Conservation (phyloP, 768 basidiomycete genomes). For the Hericium erinaceus region DNA sequence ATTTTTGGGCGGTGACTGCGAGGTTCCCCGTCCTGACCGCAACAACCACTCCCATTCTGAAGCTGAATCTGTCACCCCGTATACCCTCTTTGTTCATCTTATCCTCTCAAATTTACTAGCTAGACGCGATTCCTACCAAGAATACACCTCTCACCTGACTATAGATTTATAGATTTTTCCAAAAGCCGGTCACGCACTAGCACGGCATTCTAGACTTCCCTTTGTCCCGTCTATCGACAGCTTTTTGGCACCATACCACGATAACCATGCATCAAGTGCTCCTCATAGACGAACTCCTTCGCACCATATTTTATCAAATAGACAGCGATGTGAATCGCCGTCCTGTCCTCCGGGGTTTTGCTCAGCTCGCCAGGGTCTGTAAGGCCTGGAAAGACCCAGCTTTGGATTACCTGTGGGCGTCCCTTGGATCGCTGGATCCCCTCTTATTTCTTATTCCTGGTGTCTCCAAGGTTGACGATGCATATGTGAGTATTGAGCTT, state of each 20-base stretch:
- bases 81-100: not conserved
- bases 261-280: conserved; percentile 13
- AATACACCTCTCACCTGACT: not conserved
- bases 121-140: not conserved
- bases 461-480: conserved; percentile 1
- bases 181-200: not conserved
- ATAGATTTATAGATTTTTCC: not conserved
- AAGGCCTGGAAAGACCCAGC: conserved; percentile 15
- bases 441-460: conserved; percentile 10
- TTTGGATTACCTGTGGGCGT: conserved; percentile 13
- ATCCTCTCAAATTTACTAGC: not conserved
- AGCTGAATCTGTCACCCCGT: not conserved
- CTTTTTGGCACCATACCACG: not conserved
- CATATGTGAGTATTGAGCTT: not conserved
- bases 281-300: conserved; percentile 14
- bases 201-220: not conserved
- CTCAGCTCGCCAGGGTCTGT: conserved; percentile 11
- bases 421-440: conserved; percentile 12
- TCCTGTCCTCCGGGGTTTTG: conserved; percentile 7
- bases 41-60: not conserved
- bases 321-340: conserved; percentile 3
- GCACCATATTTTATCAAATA: conserved; percentile 12
- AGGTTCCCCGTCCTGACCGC: not conserved
- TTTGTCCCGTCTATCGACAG: not conserved
- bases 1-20: not conserved